Evolutionary conservation across 495 filamentous ascomycete genomes (phyloP).

Genomic region (Penicillium antarcticum): DNA sequence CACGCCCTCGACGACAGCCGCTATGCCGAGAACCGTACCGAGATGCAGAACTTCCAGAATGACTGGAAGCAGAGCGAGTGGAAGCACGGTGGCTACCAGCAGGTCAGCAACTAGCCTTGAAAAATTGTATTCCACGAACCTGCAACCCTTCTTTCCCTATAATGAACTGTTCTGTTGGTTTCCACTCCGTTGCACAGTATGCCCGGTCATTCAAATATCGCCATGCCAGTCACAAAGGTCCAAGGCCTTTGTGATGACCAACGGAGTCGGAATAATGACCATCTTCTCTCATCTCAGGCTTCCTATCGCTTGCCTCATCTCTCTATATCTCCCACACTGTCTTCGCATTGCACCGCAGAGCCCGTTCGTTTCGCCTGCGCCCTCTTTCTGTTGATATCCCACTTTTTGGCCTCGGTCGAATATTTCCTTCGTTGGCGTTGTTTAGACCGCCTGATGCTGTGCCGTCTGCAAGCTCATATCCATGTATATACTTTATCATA

Average conservation of each 20-base stretch:
- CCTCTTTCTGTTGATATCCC: slow-evolving; percentile 24
- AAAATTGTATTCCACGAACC: background rate
- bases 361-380: background rate
- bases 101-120: slow-evolving; percentile 26
- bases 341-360: background rate
- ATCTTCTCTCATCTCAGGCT: slow-evolving; percentile 9
- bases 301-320: background rate
- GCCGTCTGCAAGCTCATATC: background rate
- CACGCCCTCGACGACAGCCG: slow-evolving; percentile 53
- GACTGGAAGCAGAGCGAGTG: slow-evolving; percentile 41
- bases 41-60: slow-evolving; percentile 55
- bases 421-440: slow-evolving; percentile 12
- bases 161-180: slow-evolving; percentile 15
- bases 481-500: slow-evolving; percentile 4
- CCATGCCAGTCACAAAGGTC: slow-evolving; percentile 2
- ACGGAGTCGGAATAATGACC: slow-evolving; percentile 17
- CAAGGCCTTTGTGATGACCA: slow-evolving; percentile 8
- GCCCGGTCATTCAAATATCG: slow-evolving; percentile 1
- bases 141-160: background rate
- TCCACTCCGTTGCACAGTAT: background rate
- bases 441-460: background rate
- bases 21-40: slow-evolving; percentile 57
- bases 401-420: slow-evolving; percentile 1
- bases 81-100: slow-evolving; percentile 35
- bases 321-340: background rate